Percentiles rank a stretch among this genome's conserved stretches.
phyloP scores from a whole-genome alignment of 2,329 filamentous ascomycete genomes.

The Colletotrichum endophyticum region DNA sequence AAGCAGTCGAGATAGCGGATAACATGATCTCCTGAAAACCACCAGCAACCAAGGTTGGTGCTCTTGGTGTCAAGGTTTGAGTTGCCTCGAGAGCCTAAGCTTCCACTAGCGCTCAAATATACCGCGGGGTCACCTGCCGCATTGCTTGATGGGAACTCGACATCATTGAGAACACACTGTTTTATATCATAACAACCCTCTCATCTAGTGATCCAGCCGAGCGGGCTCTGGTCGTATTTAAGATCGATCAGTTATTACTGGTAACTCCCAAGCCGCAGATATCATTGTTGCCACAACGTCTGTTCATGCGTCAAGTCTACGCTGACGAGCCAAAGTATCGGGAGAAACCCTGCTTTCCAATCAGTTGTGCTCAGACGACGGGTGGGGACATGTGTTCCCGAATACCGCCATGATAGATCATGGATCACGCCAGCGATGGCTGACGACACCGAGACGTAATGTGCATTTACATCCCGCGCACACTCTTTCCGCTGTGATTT shows the following conservation, averaged over 20 bases:
- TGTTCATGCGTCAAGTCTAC: accelerated
- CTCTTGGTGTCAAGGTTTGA: too few species aligned
- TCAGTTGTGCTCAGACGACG: accelerated
- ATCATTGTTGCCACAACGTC: accelerated
- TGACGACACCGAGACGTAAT: not conserved
- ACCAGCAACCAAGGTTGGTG: too few species aligned
- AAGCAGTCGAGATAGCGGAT: not conserved
- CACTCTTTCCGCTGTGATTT: too few species aligned
- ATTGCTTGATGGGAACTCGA: too few species aligned
- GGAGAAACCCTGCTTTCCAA: accelerated
- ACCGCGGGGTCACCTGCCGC: too few species aligned
- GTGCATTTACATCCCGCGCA: too few species aligned
- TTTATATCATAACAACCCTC: accelerated
- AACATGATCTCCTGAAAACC: too few species aligned
- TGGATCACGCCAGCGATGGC: not conserved
- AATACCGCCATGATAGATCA: not conserved
- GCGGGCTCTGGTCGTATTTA: not conserved
- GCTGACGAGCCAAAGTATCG: accelerated
- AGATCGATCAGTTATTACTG: accelerated
- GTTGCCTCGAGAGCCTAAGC: too few species aligned
- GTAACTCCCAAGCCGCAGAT: not conserved
- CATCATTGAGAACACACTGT: too few species aligned
- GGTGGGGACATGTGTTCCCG: accelerated
- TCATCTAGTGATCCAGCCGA: accelerated
- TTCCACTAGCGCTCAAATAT: too few species aligned